Base-by-base conservation (phyloP, 768 basidiomycete genomes). In the Suillus weaverae region DNA sequence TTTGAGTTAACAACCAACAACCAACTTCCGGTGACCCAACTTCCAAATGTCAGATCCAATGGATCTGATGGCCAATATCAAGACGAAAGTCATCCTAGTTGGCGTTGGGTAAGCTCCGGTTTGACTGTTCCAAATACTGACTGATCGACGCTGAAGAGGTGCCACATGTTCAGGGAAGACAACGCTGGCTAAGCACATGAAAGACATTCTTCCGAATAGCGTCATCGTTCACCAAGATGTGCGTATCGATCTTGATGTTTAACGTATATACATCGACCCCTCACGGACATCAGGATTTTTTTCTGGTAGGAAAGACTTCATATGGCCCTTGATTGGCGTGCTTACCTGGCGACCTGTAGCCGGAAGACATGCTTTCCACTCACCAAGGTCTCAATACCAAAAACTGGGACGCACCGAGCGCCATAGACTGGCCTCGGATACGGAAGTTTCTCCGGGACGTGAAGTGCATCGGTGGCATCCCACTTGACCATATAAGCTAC, bases 391-490 rank as follows among this genome's bases (percentile, higher is more conserved):
- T 94, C 69, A 22, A 56, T 8, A 36, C n/a, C 14, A 91, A 92
- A 75, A 97, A 99, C 76, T 99, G 97, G 97, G 97, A 99, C 73
- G 84, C 87, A n/a, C 86, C 96, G 0, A 94, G 94, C 1, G 95
- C 95, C 10, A 92, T 99, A 62, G 80, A 86, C 22, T 99, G 97
- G 97, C 83, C 85, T 13, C 85, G 87, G 64, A 80, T 99, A 66
- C 79, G 88, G 44, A 69, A 73, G 0, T 89, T 92, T 61, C 79
- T 99, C 7, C 75, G 75, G 26, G 76, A 81, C 38, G 82, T 96
- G 59, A 90, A 91, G 74, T 67, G 77, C 61, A 86, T 83, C 0
- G 96, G 93, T n/a, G 71, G 73, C 44, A 85, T 94, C 51, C 92
- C 94, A 1, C 78, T 78, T 0, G 86, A 86, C 43, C 93, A 97